phyloP scores from a whole-genome alignment of 352 stramenopile genomes.

The Phytophthora palmivora region DNA sequence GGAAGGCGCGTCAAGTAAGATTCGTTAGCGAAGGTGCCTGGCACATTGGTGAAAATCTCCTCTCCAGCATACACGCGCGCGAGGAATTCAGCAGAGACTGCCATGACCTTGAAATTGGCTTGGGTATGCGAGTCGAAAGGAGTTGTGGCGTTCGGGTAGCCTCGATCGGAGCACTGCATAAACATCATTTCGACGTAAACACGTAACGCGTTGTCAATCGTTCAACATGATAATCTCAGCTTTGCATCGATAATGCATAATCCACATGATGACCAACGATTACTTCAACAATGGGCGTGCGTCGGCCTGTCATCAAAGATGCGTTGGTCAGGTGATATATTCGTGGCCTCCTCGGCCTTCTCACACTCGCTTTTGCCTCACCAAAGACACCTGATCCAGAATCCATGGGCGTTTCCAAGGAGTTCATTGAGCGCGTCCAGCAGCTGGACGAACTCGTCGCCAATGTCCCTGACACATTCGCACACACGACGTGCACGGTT shows the following conservation, averaged over 20 bases:
- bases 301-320: constrained; percentile 16
- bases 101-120: constrained; percentile 16
- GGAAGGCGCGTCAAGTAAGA: constrained; percentile 69
- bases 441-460: constrained; percentile 41
- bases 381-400: not conserved
- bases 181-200: too few species aligned
- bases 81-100: constrained; percentile 55
- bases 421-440: constrained; percentile 47
- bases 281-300: too few species aligned
- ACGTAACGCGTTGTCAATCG: too few species aligned
- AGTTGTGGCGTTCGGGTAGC: too few species aligned
- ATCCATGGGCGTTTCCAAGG: constrained; percentile 27
- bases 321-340: not conserved
- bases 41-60: constrained; percentile 54
- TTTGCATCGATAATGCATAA: constrained; percentile 20
- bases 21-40: constrained; percentile 71
- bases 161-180: too few species aligned
- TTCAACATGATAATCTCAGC: not conserved
- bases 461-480: constrained; percentile 50
- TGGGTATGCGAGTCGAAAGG: not conserved
- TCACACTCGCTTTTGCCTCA: constrained; percentile 5
- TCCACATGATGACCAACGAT: not conserved
- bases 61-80: constrained; percentile 42
- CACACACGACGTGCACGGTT: constrained; percentile 54
- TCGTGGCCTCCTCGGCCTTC: not conserved